Evolutionary conservation across 176 grass and related monocot genomes (phyloP), one percentile per base, ranked within the genome.

Genomic region (Hyparrhenia diplandra): DNA sequence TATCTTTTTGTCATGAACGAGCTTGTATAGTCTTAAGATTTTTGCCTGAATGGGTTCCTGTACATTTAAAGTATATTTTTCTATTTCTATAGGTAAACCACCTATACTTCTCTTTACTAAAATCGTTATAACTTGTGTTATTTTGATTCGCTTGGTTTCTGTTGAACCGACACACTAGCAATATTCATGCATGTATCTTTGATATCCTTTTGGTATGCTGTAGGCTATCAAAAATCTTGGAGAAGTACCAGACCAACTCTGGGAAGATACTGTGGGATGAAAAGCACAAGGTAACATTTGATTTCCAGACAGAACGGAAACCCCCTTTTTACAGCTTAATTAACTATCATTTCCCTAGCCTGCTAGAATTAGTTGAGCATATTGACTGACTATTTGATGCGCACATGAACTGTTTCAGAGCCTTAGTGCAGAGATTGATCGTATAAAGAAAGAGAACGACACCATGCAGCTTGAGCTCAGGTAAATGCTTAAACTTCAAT

Each of bases 381-480:
- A 80, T 21, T 71, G 70, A 60, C 69, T 62, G 55, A 41, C 58
- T 36, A 69, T 21, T 25, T 69, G 54, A 64, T 64, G 62, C 57
- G 35, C 23, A 66, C 41, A 43, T 31, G 51, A 52, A 75, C 20
- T 20, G 16, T 87, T 85, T 81, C 90, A 98, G 95, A 94, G 64
- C 85, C 65, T 98, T 63, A 92, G 90, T 84, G 81, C 81, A 37
- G 95, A 98, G 75, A 94, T 98, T 32, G 92, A 98, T 58, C 90
- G 92, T 41, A 79, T 98, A 37, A 98, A 90, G 90, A 98, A 98
- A 86, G 95, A 98, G 84, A 98, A 92, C 2, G 95, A 98, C 67
- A 94, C 87, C 68, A 98, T 94, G 95, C 95, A 98, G 88, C 89
- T 98, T 57, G 92, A 98, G 80, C 86, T 98, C 57, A 94, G 95